Percentiles rank a stretch among this genome's conserved stretches.
These are phyloP conservation scores for Yamadazyma tumulicola DNA, from an alignment of 805 yeast genomes.

Conservation along the genomic window DNA sequence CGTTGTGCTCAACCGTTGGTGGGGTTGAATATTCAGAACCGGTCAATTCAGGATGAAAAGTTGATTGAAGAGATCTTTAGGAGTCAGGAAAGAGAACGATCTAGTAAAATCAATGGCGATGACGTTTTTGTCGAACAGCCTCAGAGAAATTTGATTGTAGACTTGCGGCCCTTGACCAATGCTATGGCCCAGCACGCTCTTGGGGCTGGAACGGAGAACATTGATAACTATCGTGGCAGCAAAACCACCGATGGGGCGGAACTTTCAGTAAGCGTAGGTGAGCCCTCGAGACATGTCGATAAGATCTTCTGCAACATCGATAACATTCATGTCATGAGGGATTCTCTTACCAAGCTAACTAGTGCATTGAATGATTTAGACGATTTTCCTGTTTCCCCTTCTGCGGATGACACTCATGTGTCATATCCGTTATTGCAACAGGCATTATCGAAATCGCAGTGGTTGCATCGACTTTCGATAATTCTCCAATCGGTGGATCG, in stretches of 20 bases:
- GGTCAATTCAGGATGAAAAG: conserved; percentile 90
- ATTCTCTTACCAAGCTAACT: conserved; percentile 62
- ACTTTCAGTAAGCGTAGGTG: conserved; percentile 2
- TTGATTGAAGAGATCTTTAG: conserved; percentile 70
- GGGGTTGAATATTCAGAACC: conserved; percentile 73
- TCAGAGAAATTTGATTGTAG: conserved; percentile 67
- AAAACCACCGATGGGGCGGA: conserved; percentile 1
- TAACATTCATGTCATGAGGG: conserved; percentile 93
- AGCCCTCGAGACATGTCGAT: conserved; percentile 32
- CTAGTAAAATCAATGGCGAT: conserved; percentile 14
- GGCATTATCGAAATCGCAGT: conserved; percentile 60
- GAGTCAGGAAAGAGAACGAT: conserved; percentile 43
- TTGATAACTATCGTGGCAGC: conserved; percentile 70
- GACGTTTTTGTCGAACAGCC: conserved; percentile 30
- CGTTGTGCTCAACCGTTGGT: conserved; percentile 92
- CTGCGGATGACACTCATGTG: conserved; percentile 12
- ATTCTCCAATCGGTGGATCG: conserved; percentile 74
- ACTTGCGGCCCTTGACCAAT: conserved; percentile 88
- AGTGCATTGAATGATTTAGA: conserved; percentile 69
- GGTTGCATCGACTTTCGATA: conserved; percentile 72
- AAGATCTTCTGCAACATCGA: conserved; percentile 87
- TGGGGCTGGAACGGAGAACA: conserved; percentile 96
- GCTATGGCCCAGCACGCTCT: conserved; percentile 95
- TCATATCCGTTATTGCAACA: conserved; percentile 38
- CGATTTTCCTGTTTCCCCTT: conserved; percentile 36